A percentile compares a stretch with the other conserved stretches of the same genome.
Conservation (phyloP, 208 protist species). For the Trypanosoma boissoni region DNA sequence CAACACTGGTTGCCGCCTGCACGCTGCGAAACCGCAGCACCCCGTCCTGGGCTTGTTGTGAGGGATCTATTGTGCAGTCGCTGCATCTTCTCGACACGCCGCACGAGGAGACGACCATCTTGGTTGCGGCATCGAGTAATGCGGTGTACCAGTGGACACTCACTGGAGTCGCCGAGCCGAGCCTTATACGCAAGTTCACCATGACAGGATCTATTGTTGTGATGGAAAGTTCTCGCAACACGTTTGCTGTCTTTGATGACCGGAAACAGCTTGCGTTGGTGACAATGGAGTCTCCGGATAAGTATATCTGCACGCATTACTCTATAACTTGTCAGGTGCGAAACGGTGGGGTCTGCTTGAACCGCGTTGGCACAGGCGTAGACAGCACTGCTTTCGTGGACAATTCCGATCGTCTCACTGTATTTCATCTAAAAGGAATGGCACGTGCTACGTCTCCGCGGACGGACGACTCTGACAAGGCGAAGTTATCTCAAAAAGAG, state of each 20-base stretch:
- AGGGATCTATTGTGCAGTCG: constrained; percentile 40
- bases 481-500: no score
- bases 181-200: constrained; percentile 53
- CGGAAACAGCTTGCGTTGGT: constrained; percentile 43
- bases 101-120: constrained; percentile 29
- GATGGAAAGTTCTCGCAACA: constrained; percentile 57
- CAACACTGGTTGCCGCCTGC: constrained; percentile 65
- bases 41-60: constrained; percentile 71
- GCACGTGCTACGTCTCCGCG: no score
- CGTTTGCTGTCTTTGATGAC: constrained; percentile 76
- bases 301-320: constrained; percentile 40
- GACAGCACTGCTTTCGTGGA: constrained; percentile 19
- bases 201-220: constrained; percentile 49
- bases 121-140: constrained; percentile 46
- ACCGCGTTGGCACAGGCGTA: constrained; percentile 36
- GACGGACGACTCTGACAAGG: no score
- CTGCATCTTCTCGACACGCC: constrained; percentile 59
- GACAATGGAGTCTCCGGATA: constrained; percentile 19
- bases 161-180: constrained; percentile 64
- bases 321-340: constrained; percentile 30
- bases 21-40: constrained; percentile 79
- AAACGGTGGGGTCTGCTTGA: constrained; percentile 63
- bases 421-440: constrained; percentile 15
- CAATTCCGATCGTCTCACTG: constrained; percentile 16
- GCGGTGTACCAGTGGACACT: constrained; percentile 73